Conservation (phyloP, 1,139 yeast species). For the Debaryomyces singareniensis region DNA sequence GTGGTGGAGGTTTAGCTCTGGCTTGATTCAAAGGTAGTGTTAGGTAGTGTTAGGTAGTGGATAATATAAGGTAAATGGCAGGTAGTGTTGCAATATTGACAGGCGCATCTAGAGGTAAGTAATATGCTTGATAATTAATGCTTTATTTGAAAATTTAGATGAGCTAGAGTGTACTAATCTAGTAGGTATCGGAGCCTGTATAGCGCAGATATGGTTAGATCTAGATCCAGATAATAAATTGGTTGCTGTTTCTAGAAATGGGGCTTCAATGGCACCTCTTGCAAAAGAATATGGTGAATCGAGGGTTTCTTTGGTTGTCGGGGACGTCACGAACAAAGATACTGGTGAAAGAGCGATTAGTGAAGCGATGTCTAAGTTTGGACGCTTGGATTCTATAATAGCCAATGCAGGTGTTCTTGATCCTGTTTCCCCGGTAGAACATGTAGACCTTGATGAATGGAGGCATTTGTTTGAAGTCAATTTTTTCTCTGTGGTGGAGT, state of each 20-base stretch:
- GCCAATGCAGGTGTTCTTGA: conserved; percentile 87
- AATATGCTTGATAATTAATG: no score
- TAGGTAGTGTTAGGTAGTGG: no score
- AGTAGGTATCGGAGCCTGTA: conserved; percentile 71
- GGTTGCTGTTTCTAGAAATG: conserved; percentile 70
- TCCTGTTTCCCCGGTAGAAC: conserved; percentile 60
- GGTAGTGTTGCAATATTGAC: conserved; percentile 42
- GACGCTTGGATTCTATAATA: conserved; percentile 61
- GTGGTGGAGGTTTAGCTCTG: no score
- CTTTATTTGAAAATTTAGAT: conserved; percentile 2
- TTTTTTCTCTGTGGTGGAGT: conserved; percentile 65
- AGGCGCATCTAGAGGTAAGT: conserved; percentile 59
- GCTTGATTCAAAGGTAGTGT: not conserved
- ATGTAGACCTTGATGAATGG: conserved; percentile 53
- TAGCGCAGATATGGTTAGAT: conserved; percentile 48
- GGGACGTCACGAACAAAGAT: conserved; percentile 53
- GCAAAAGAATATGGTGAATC: conserved; percentile 38
- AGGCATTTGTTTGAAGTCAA: conserved; percentile 65
- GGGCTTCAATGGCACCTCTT: conserved; percentile 38
- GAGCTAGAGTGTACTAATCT: conserved; percentile 2
- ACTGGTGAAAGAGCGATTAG: conserved; percentile 37
- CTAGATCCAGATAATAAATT: conserved; percentile 36
- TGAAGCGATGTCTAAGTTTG: conserved; percentile 46
- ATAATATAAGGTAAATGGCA: not conserved
- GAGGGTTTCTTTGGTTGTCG: conserved; percentile 51